phyloP scores from a whole-genome alignment of 768 basidiomycete genomes.

The Rossbeevera mucosa region DNA sequence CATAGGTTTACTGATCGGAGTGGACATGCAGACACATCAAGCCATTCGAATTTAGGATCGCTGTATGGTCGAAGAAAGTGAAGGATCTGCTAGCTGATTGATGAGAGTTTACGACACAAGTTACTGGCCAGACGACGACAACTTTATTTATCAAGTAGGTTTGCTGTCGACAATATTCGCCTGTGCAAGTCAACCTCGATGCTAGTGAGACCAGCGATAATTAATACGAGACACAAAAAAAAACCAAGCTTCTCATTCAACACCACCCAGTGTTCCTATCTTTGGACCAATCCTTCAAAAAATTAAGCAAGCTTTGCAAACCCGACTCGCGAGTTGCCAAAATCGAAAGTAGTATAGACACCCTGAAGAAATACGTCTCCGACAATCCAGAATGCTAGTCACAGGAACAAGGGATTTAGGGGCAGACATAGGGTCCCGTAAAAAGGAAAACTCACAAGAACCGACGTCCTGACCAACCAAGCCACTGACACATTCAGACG shows the following conservation, averaged over 20 bases:
- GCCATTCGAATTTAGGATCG: background rate
- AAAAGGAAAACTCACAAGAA: background rate
- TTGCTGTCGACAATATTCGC: no score
- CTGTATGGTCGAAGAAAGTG: background rate
- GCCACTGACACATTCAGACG: background rate
- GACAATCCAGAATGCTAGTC: background rate
- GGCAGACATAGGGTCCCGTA: background rate
- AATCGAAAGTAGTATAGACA: background rate
- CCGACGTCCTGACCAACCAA: background rate
- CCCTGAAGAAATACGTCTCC: background rate
- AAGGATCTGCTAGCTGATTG: background rate
- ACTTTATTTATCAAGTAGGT: no score
- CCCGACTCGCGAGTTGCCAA: background rate
- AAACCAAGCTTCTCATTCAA: background rate
- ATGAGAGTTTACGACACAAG: background rate
- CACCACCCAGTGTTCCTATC: background rate
- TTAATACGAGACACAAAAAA: no score
- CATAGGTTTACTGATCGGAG: background rate
- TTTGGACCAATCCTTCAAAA: background rate
- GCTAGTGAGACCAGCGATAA: no score
- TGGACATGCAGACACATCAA: background rate
- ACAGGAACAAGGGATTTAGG: background rate
- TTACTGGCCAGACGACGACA: background rate
- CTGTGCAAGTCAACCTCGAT: no score
- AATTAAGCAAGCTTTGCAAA: background rate